A percentile compares a stretch with the other conserved stretches of the same genome.
Evolutionary conservation across 345 rosid species (phyloP).

Genomic region (Isatis tinctoria): DNA sequence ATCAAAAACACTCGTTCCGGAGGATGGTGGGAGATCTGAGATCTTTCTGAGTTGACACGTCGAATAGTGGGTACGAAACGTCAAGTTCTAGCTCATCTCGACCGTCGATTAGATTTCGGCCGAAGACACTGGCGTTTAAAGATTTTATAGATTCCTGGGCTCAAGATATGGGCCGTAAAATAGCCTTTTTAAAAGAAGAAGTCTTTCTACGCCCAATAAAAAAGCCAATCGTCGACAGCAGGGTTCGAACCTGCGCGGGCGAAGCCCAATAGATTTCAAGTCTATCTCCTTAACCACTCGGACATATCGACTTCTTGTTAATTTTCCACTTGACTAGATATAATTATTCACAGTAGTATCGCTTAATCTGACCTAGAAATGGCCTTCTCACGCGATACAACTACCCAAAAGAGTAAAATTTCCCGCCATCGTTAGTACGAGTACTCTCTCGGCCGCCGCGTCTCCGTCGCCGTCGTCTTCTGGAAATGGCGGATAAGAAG

Average conservation of each 20-base stretch:
- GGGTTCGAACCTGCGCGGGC: conserved; percentile 92
- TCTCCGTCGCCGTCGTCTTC: neutral
- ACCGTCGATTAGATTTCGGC: conserved; percentile 27
- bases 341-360: too few species aligned
- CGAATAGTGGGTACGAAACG: neutral
- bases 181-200: neutral
- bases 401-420: conserved; percentile 3
- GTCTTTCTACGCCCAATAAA: neutral
- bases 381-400: neutral
- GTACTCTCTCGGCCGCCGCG: conserved; percentile 22
- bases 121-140: conserved; percentile 14
- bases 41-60: conserved; percentile 22
- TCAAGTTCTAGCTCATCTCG: neutral
- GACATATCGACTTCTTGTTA: conserved; percentile 69
- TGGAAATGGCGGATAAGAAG: conserved; percentile 53
- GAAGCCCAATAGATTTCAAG: conserved; percentile 82
- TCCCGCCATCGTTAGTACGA: conserved; percentile 29
- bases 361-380: conserved; percentile 2
- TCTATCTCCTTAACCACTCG: conserved; percentile 99
- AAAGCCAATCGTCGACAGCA: conserved; percentile 58
- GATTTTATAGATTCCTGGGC: conserved; percentile 17
- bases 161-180: neutral
- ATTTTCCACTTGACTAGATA: neutral
- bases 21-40: conserved; percentile 13
- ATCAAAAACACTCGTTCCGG: conserved; percentile 36